Base-by-base conservation (phyloP, 352 stramenopile species). In the Phytophthora pisi region DNA sequence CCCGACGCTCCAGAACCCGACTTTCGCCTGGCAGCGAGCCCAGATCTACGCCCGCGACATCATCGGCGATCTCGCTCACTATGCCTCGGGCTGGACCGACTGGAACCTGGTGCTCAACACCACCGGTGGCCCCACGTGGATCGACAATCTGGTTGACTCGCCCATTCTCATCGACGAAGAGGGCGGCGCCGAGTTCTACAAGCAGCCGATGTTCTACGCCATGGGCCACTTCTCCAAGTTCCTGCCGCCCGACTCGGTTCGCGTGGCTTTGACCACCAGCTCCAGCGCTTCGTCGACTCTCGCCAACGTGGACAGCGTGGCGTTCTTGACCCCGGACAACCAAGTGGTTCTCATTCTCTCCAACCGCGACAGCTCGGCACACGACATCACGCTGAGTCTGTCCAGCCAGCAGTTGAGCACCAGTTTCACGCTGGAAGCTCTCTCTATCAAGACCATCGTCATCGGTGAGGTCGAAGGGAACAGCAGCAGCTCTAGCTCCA, bases 91-190 rank as follows among this genome's bases (percentile, higher is more conserved):
- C 13, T 98, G 90, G 89, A 92, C 74, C 28, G 88, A 97, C 76
- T 97, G 90, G 88, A 97, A 97, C 63, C 53, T 97, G 30, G 70
- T 84, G 56, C 80, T 98, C n/a, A 78, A 92, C 71, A 82, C 71
- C 31, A 75, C 56, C 8, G 82, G 82, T 43, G 92, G 90, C 0
- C 92, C 92, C 5, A 94, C 84, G 42, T 93, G 90, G 81, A 69
- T 79, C 20, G 54, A 72, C 24, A 95, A 96, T 61, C 20, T 74
- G 5, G 72, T 90, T 20, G 89, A 96, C 45, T 71, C 86, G 13
- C 85, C 88, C 0, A 91, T 96, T 58, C 53, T 96, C 23, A 68
- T 91, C 0, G 81, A 91, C 52, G 79, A 92, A 60, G 62, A 77
- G 36, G 63, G 67, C 16, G 76, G 79, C 58, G 43, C 36, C 10